Conservation (phyloP, 2,329 filamentous ascomycete genomes). For the Sporothrix euskadiensis region DNA sequence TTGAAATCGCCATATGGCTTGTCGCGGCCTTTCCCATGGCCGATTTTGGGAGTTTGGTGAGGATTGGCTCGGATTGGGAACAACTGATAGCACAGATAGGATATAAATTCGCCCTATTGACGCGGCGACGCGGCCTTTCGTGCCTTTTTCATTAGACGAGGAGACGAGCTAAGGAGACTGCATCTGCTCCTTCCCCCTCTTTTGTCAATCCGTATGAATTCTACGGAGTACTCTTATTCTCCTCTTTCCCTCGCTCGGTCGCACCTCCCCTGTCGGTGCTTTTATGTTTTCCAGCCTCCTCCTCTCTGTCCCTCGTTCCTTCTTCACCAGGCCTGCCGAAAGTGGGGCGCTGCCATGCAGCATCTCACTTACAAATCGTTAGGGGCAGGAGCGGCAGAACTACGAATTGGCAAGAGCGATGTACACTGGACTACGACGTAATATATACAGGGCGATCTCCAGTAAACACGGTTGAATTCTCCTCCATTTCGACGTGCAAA, state of each 20-base stretch:
- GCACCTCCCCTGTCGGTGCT: background rate
- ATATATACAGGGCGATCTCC: background rate
- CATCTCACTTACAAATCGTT: conserved; percentile 14
- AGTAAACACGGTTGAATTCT: background rate
- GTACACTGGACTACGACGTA: background rate
- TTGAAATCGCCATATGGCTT: background rate
- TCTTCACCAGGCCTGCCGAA: conserved; percentile 13
- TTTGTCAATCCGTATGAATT: background rate
- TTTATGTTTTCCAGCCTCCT: background rate
- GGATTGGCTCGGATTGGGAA: background rate
- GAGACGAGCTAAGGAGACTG: background rate
- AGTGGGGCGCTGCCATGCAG: conserved; percentile 18
- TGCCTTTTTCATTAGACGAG: background rate
- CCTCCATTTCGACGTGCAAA: background rate
- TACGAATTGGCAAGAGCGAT: background rate
- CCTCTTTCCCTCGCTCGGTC: background rate
- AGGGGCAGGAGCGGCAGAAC: conserved; percentile 4
- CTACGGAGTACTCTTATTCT: background rate
- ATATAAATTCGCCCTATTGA: background rate
- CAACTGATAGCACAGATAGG: background rate
- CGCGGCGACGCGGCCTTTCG: background rate
- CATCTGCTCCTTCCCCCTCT: background rate
- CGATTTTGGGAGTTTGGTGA: background rate
- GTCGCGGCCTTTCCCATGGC: background rate
- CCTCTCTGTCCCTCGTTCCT: background rate